Conservation (phyloP, 129 eudicot genomes). For the Silybum marianum region DNA sequence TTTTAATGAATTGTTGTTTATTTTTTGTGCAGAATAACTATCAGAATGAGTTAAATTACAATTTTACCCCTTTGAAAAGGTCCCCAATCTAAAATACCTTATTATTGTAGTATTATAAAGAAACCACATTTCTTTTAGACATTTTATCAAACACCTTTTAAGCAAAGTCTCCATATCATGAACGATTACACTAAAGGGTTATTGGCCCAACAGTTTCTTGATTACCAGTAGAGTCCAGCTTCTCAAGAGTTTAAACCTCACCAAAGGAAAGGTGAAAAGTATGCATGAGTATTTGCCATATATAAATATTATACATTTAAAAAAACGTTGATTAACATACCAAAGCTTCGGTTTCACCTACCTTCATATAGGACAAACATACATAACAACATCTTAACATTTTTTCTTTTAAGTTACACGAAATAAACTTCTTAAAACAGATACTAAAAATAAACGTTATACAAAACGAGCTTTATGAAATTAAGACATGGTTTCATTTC, state of each 20-base stretch:
- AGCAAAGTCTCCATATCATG: too few species aligned
- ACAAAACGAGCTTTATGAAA: neutral
- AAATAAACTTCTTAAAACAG: neutral
- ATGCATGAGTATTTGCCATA: neutral
- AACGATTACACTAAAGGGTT: neutral
- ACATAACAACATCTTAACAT: neutral
- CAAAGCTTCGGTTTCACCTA: neutral
- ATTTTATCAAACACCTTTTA: too few species aligned
- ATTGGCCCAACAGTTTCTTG: neutral
- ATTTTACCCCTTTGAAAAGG: too few species aligned
- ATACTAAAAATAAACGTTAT: neutral
- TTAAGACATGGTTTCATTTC: constrained; percentile 22
- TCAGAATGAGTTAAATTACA: too few species aligned
- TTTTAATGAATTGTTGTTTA: too few species aligned
- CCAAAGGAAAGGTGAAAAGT: too few species aligned
- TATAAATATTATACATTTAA: too few species aligned
- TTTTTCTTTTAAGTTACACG: neutral
- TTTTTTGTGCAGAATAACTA: too few species aligned
- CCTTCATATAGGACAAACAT: neutral
- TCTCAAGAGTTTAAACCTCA: neutral
- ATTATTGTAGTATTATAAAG: too few species aligned
- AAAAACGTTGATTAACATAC: neutral
- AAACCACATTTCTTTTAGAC: too few species aligned
- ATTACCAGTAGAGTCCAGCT: neutral
- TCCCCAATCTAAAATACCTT: too few species aligned